A percentile compares a stretch with the other conserved stretches of the same genome.
These are phyloP conservation scores for Penicillium robsamsonii DNA, from an alignment of 495 filamentous ascomycete species.

Conservation along the genomic window DNA sequence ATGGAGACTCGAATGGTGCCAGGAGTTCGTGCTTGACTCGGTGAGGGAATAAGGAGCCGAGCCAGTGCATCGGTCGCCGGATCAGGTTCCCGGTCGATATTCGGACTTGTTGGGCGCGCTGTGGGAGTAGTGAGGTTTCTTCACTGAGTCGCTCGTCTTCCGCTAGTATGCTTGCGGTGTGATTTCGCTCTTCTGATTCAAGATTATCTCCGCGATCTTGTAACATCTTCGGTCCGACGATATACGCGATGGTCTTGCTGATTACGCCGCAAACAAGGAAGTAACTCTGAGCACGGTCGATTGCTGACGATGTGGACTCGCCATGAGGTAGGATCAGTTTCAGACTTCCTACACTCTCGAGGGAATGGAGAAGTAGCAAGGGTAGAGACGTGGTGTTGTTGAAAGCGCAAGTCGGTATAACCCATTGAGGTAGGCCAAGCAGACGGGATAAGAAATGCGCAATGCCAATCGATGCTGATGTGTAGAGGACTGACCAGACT, in stretches of 20 bases:
- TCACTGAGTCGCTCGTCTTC: conserved; percentile 35
- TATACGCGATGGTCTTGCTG: neutral
- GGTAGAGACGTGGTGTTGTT: neutral
- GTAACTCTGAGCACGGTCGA: neutral
- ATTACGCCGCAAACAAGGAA: neutral
- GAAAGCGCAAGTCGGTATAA: neutral
- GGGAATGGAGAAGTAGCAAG: neutral
- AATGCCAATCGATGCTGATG: neutral
- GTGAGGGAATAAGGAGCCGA: conserved; percentile 17
- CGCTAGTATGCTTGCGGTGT: neutral
- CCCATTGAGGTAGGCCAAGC: neutral
- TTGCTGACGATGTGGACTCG: neutral
- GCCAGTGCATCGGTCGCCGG: neutral
- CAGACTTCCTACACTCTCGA: neutral
- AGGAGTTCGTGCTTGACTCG: conserved; percentile 15
- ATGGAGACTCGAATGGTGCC: conserved; percentile 28
- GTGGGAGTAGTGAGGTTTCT: conserved; percentile 50
- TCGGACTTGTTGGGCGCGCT: conserved; percentile 22
- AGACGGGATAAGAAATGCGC: neutral
- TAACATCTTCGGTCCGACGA: neutral
- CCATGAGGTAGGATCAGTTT: neutral
- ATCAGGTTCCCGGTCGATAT: conserved; percentile 18
- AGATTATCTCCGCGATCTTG: neutral
- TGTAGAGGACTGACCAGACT: neutral
- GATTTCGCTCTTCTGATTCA: neutral